Evolutionary conservation across 2,329 filamentous ascomycete genomes (phyloP).

Genomic region (Metarhizium anisopliae): DNA sequence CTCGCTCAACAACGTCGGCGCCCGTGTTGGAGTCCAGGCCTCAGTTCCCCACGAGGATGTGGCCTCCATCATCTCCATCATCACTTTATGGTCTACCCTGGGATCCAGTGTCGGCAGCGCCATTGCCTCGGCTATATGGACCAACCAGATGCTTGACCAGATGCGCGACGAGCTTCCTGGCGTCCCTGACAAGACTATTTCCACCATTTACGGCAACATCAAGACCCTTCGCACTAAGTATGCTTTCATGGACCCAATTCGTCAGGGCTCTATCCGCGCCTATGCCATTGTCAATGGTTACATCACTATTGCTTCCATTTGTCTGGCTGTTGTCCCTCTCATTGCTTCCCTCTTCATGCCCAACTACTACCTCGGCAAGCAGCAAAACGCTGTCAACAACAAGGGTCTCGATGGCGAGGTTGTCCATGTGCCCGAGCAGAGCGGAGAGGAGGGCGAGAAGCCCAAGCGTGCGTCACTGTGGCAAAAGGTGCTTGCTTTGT

Average conservation of each 20-base stretch:
- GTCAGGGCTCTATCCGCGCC: slow-evolving; percentile 27
- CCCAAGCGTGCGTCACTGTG: no score
- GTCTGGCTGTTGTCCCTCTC: slow-evolving; percentile 21
- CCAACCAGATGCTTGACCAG: slow-evolving; percentile 25
- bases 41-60: slow-evolving; percentile 34
- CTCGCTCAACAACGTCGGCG: slow-evolving; percentile 30
- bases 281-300: slow-evolving; percentile 26
- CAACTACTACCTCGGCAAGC: slow-evolving; percentile 27
- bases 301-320: slow-evolving; percentile 22
- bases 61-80: slow-evolving; percentile 26
- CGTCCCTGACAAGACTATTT: slow-evolving; percentile 14
- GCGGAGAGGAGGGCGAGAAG: no score
- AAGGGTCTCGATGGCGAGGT: slow-evolving; percentile 21
- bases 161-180: slow-evolving; percentile 22
- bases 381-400: slow-evolving; percentile 25
- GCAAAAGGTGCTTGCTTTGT: no score
- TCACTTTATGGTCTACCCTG: slow-evolving; percentile 30
- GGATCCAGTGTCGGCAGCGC: slow-evolving; percentile 29
- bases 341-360: slow-evolving; percentile 30
- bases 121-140: slow-evolving; percentile 16
- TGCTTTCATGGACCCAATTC: slow-evolving; percentile 21
- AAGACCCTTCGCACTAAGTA: slow-evolving; percentile 23
- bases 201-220: slow-evolving; percentile 25
- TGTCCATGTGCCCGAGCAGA: slow-evolving; percentile 12
- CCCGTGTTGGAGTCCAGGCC: slow-evolving; percentile 29